Percentiles rank a stretch among this genome's conserved stretches.
phyloP scores from a whole-genome alignment of 2,329 filamentous ascomycete species.

The Clonostachys chloroleuca region DNA sequence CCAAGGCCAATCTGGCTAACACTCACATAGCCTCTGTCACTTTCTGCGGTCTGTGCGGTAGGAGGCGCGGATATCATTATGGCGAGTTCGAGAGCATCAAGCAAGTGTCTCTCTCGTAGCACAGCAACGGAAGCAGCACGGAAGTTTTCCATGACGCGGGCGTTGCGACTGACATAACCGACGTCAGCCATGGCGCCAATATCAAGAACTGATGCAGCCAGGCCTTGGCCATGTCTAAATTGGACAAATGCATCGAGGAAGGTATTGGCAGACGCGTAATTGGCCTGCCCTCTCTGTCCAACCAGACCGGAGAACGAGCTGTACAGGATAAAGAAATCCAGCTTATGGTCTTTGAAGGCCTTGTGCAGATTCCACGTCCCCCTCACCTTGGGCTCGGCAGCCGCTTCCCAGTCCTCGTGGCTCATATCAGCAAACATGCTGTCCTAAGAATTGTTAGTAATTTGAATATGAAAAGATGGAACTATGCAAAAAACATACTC shows the following conservation, averaged over 20 bases:
- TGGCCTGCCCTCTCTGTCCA: conserved; percentile 22
- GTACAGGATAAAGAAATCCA: conserved; percentile 26
- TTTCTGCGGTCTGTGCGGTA: background rate
- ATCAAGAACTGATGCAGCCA: background rate
- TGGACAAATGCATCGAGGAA: conserved; percentile 27
- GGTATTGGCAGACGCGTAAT: conserved; percentile 30
- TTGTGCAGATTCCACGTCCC: conserved; percentile 28
- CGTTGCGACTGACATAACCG: background rate
- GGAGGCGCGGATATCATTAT: background rate
- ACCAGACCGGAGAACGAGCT: conserved; percentile 20
- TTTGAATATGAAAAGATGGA: too few species aligned
- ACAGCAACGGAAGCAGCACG: too few species aligned
- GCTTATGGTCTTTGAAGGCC: background rate
- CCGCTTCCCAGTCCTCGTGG: conserved; percentile 18
- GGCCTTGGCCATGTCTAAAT: conserved; percentile 2
- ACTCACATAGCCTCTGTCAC: background rate
- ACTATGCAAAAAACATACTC: background rate
- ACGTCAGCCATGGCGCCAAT: background rate
- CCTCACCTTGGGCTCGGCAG: conserved; percentile 18
- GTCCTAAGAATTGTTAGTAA: too few species aligned
- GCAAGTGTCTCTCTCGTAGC: background rate
- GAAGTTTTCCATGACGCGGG: background rate
- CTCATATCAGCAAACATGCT: conserved; percentile 19
- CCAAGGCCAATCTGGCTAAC: background rate
- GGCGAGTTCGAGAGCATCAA: background rate